Conservation (phyloP, 352 stramenopile genomes). For the Thraustochytrium sp. region DNA sequence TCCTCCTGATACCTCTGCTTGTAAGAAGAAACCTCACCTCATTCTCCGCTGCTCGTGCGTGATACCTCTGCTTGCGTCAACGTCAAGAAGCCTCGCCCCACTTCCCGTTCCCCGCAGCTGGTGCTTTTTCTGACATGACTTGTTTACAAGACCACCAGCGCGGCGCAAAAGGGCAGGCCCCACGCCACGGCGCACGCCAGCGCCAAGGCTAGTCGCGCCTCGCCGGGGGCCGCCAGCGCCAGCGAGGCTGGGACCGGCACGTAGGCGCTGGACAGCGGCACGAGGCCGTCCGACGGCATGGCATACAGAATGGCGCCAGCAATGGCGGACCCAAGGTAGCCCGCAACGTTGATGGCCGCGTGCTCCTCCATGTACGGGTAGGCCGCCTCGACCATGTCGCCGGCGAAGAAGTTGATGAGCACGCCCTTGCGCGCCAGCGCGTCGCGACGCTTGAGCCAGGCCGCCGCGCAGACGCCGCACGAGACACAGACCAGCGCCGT, state of each 20-base stretch:
- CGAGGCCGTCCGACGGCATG: background rate
- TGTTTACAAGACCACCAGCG: too few relatives aligned
- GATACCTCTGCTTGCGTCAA: too few relatives aligned
- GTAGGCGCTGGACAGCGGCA: background rate
- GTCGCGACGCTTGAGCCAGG: background rate
- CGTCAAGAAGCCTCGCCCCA: too few relatives aligned
- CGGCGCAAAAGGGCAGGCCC: too few relatives aligned
- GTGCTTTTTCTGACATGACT: too few relatives aligned
- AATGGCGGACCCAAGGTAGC: background rate
- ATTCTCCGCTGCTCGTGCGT: too few relatives aligned
- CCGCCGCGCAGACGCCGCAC: background rate
- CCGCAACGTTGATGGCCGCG: background rate
- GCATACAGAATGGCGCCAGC: background rate
- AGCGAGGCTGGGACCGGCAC: background rate
- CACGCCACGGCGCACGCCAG: too few relatives aligned
- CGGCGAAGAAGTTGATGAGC: background rate
- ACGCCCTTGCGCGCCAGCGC: background rate
- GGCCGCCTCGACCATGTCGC: constrained; percentile 5
- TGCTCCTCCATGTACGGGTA: constrained; percentile 11
- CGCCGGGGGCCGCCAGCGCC: background rate
- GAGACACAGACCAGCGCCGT: background rate
- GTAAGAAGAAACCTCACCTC: background rate
- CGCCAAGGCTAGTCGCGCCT: too few relatives aligned
- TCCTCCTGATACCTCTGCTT: background rate
- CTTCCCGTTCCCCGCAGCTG: too few relatives aligned